phyloP scores from a whole-genome alignment of 108 stramenopile species.

The Nitzschia sp. region DNA sequence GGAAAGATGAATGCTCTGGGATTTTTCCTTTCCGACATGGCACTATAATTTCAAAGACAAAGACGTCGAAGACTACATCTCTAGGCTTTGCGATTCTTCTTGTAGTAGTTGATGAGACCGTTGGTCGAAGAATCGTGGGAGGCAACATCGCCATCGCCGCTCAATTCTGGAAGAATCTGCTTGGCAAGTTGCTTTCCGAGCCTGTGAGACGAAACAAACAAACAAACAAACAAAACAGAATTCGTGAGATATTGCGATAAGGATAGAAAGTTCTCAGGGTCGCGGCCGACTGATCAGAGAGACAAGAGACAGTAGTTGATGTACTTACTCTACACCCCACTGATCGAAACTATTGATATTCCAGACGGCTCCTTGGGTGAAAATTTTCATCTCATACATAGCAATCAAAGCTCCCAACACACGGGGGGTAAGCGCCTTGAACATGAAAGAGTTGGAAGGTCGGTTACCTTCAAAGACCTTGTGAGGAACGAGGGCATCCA shows the following conservation, averaged over 20 bases:
- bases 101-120: constrained; percentile 87
- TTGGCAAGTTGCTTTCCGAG: constrained; percentile 96
- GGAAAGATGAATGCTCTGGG: too few species aligned
- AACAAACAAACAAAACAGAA: constrained; percentile 22
- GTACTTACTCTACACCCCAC: constrained; percentile 84
- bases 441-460: constrained; percentile 90
- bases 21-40: too few species aligned
- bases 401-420: constrained; percentile 92
- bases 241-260: not conserved
- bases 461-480: constrained; percentile 98
- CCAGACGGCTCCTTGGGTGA: constrained; percentile 98
- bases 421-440: constrained; percentile 84
- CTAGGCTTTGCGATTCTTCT: constrained; percentile 46
- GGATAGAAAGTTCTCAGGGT: too few species aligned
- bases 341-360: constrained; percentile 98
- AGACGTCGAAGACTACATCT: not conserved
- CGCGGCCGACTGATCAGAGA: too few species aligned
- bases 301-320: too few species aligned
- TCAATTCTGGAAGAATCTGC: constrained; percentile 77
- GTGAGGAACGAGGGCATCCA: constrained; percentile 85
- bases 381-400: constrained; percentile 98
- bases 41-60: not conserved
- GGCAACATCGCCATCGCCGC: constrained; percentile 38
- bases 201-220: constrained; percentile 47
- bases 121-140: constrained; percentile 85